Evolutionary conservation across 1,284 basidiomycete species (phyloP), one percentile per base, ranked within the genome.

Genomic region (Apiotrichum gamsii): DNA sequence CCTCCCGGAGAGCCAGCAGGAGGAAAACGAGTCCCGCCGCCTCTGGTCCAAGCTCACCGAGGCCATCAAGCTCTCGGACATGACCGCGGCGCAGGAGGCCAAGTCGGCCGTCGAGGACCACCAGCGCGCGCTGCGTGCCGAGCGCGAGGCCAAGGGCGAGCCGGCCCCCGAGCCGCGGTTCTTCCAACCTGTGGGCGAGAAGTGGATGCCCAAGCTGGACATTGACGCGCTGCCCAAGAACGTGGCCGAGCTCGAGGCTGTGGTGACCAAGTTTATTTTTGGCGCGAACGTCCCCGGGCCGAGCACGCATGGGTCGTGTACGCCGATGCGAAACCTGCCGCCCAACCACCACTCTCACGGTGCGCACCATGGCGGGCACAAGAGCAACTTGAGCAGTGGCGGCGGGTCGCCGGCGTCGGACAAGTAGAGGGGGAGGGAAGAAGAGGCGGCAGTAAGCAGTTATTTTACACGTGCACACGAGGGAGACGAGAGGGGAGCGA

Each of bases 51-150:
- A 83, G 46, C 77, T 98, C 34, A 98, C 94, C 15, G 76, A 80
- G 20, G 95, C 93, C 16, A 97, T 98, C 72, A 74, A 80, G 43
- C 76, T 77, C 36, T 88, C 85, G 64, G 89, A 99, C 69, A 91
- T 97, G 85, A 89, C 91, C 61, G 85, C 82, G 20, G 95, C 95
- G 11, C 96, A 93, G 9, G 81, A 82, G 33, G 87, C 87, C 39
- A 99, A 99, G 77, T 81, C 82, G 0, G 79, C 78, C 13, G 90
- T 99, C 2, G 94, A 99, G 74, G 91, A 96, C 61, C 82, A 82
- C 24, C 94, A 98, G 72, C 79, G 94, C 42, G 87, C 93, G 58
- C 72, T 81, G 39, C 82, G 87, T n/a, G 80, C 78, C 58, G 74
- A 76, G 65, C 78, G 88, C 49, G 91, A 95, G 51, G 87, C 73